Evolutionary conservation across 2,329 filamentous ascomycete genomes (phyloP).

Genomic region (Catunica adiposa): DNA sequence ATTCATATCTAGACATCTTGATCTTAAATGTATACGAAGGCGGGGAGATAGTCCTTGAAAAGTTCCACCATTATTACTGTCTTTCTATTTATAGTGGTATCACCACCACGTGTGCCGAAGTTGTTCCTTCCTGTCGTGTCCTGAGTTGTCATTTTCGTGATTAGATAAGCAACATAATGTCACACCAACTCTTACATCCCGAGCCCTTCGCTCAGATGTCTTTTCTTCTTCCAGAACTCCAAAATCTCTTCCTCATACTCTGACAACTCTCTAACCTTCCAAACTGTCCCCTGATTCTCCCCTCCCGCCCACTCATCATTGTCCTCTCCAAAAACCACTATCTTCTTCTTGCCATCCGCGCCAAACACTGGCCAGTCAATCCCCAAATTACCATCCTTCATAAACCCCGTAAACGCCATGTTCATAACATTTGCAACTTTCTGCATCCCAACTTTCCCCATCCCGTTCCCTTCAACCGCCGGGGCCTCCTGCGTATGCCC

Average conservation of each 20-base stretch:
- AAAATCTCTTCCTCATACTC: conserved; percentile 32
- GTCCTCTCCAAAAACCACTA: conserved; percentile 42
- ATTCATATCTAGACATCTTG: neutral
- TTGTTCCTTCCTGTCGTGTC: neutral
- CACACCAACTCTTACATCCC: too few relatives aligned
- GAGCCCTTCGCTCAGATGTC: conserved; percentile 28
- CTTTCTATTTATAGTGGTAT: neutral
- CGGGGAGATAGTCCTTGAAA: neutral
- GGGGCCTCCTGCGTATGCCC: neutral
- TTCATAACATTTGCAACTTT: conserved; percentile 28
- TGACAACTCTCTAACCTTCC: conserved; percentile 27
- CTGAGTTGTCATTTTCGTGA: neutral
- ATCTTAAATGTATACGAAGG: neutral
- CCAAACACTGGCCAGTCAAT: conserved; percentile 26
- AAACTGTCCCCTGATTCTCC: conserved; percentile 26
- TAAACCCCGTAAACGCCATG: conserved; percentile 25
- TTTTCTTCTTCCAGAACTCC: conserved; percentile 44
- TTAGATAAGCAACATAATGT: neutral
- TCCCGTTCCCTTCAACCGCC: neutral
- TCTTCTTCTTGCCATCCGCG: conserved; percentile 19
- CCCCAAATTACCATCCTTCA: conserved; percentile 18
- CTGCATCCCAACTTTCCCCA: conserved; percentile 22
- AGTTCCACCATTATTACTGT: neutral
- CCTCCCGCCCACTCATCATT: conserved; percentile 37
- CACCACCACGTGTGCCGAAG: neutral